Percentiles rank a stretch among this genome's conserved stretches.
These are phyloP conservation scores for Kondoa subrosea DNA, from an alignment of 768 basidiomycete species.

Conservation along the genomic window DNA sequence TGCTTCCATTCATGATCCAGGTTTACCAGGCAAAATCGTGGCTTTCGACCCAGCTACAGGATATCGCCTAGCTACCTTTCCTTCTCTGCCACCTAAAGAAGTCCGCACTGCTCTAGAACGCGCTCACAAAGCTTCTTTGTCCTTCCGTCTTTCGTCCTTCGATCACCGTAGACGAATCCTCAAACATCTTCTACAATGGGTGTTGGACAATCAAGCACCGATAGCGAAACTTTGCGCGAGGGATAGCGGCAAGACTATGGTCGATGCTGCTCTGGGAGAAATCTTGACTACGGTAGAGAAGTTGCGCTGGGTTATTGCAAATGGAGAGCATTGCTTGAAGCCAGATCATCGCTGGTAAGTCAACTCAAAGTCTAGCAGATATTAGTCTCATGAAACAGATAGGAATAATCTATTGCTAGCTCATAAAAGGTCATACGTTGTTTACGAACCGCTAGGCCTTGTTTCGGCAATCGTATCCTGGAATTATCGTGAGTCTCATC, in stretches of 20 bases:
- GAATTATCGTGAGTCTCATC: constrained; percentile 34
- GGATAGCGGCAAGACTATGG: constrained; percentile 55
- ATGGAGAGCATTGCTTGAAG: constrained; percentile 59
- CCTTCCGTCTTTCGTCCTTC: constrained; percentile 63
- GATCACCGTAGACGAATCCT: constrained; percentile 64
- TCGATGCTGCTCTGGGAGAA: constrained; percentile 88
- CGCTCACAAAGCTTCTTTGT: constrained; percentile 50
- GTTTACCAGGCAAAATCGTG: neutral
- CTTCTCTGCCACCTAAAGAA: constrained; percentile 56
- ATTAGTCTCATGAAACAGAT: constrained; percentile 43
- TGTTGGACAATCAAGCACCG: constrained; percentile 71
- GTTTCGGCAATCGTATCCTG: constrained; percentile 86
- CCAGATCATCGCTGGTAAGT: constrained; percentile 49
- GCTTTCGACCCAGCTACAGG: constrained; percentile 13
- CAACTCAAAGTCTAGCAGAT: constrained; percentile 45
- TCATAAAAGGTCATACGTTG: constrained; percentile 35
- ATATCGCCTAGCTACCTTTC: constrained; percentile 26
- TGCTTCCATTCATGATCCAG: neutral
- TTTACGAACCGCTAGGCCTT: constrained; percentile 78
- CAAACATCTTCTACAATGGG: constrained; percentile 74
- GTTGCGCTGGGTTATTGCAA: constrained; percentile 72
- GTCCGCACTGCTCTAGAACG: constrained; percentile 54
- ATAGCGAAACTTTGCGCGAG: constrained; percentile 77
- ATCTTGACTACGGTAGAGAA: constrained; percentile 89
- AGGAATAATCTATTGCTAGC: constrained; percentile 41